Evolutionary conservation across 1,284 basidiomycete genomes (phyloP).

Genomic region (Microbotryum silenes-acaulis): DNA sequence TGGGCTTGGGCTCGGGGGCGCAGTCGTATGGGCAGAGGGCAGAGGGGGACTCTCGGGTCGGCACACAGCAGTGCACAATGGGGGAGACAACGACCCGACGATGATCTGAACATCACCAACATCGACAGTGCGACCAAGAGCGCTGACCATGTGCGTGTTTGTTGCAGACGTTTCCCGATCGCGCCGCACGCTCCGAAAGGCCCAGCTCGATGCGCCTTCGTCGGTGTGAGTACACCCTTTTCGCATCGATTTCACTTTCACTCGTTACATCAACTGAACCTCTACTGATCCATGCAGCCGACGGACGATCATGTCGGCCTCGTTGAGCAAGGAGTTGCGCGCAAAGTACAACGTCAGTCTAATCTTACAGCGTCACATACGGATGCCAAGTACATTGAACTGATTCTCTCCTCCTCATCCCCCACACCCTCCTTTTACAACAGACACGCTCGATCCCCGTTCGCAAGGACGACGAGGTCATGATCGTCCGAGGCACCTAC

Average conservation of each 20-base stretch:
- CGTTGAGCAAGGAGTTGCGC: slow-evolving; percentile 91
- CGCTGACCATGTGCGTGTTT: background rate
- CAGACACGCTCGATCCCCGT: slow-evolving; percentile 88
- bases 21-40: too few species aligned
- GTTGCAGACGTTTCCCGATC: slow-evolving; percentile 22
- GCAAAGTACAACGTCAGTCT: slow-evolving; percentile 77
- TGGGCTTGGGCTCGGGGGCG: too few species aligned
- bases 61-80: too few species aligned
- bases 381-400: background rate
- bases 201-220: slow-evolving; percentile 88
- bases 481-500: slow-evolving; percentile 75
- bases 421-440: background rate
- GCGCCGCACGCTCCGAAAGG: slow-evolving; percentile 90
- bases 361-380: background rate
- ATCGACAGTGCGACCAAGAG: too few species aligned
- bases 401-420: background rate
- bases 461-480: slow-evolving; percentile 97
- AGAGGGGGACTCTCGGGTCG: too few species aligned
- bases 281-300: slow-evolving; percentile 45
- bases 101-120: too few species aligned
- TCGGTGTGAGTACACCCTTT: slow-evolving; percentile 5
- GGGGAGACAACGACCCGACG: too few species aligned
- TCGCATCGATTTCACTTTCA: background rate
- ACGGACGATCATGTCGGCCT: slow-evolving; percentile 95
- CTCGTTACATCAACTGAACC: background rate